A percentile compares a stretch with the other conserved stretches of the same genome.
Conservation (phyloP, 2,329 filamentous ascomycete species). For the Alternaria sp. region DNA sequence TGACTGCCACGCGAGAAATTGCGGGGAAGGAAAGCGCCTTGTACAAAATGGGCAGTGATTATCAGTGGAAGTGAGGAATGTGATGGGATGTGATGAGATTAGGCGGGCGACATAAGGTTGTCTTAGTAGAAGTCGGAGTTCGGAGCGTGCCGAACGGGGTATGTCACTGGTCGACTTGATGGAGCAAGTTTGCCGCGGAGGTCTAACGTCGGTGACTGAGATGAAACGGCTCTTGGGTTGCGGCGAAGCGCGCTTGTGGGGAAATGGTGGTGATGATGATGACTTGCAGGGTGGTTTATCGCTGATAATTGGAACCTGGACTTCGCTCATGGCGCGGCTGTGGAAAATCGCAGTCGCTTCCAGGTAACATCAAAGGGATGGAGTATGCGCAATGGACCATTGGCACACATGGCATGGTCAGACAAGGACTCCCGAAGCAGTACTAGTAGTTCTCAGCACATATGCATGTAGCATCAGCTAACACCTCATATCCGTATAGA, state of each 20-base stretch:
- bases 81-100: not conserved
- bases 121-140: not conserved
- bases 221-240: not conserved
- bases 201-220: not conserved
- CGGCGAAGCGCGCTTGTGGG: not conserved
- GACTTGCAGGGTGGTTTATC: not conserved
- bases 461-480: not conserved
- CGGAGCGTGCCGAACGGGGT: conserved; percentile 1
- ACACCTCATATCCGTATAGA: not conserved
- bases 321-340: not conserved
- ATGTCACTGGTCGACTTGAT: not conserved
- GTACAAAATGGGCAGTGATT: not conserved
- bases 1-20: not conserved
- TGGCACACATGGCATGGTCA: not conserved
- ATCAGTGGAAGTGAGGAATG: not conserved
- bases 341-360: not conserved
- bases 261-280: not conserved
- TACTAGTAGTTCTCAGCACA: not conserved
- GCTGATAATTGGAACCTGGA: not conserved
- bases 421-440: not conserved
- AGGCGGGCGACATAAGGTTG: not conserved
- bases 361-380: not conserved
- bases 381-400: not conserved
- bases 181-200: not conserved
- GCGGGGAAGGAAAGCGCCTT: not conserved